Percentiles rank a stretch among this genome's conserved stretches.
These are phyloP conservation scores for Cladophialophora psammophila DNA, from an alignment of 2,329 filamentous ascomycete species.

Conservation along the genomic window DNA sequence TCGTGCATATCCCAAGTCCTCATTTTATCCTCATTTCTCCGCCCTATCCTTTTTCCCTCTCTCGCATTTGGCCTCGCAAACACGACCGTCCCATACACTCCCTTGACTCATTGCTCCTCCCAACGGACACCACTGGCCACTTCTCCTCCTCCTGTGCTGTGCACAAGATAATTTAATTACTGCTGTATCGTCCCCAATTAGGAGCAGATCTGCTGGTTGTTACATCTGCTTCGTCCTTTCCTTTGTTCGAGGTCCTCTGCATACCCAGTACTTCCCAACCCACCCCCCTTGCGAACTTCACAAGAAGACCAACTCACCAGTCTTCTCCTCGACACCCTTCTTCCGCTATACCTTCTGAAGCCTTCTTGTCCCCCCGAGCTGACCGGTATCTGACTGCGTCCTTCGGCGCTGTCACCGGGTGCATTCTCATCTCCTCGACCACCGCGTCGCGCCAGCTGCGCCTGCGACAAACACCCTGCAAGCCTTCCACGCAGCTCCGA, in stretches of 20 bases:
- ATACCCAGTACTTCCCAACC: conserved; percentile 2
- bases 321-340: background rate
- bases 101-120: conserved; percentile 16
- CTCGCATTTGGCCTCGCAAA: conserved; percentile 7
- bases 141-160: conserved; percentile 30
- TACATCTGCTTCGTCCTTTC: conserved; percentile 37
- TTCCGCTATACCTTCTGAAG: background rate
- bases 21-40: conserved; percentile 11
- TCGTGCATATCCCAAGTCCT: conserved; percentile 4
- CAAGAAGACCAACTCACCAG: background rate
- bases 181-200: background rate
- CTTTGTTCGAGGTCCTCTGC: conserved; percentile 31
- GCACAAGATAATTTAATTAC: conserved; percentile 21
- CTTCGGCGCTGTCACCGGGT: conserved; percentile 9
- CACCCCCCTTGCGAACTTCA: conserved; percentile 11
- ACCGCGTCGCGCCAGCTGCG: conserved; percentile 9
- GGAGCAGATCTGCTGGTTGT: conserved; percentile 33
- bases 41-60: conserved; percentile 12
- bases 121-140: conserved; percentile 1
- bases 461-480: conserved; percentile 19
- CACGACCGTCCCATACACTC: conserved; percentile 19
- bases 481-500: conserved; percentile 10
- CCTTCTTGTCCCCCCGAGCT: conserved; percentile 16
- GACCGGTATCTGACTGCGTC: conserved; percentile 24
- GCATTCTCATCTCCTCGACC: conserved; percentile 6